These are phyloP conservation scores for Cryptosporidium sp. DNA, from an alignment of 169 alveolate genomes.

Conservation along the genomic window DNA sequence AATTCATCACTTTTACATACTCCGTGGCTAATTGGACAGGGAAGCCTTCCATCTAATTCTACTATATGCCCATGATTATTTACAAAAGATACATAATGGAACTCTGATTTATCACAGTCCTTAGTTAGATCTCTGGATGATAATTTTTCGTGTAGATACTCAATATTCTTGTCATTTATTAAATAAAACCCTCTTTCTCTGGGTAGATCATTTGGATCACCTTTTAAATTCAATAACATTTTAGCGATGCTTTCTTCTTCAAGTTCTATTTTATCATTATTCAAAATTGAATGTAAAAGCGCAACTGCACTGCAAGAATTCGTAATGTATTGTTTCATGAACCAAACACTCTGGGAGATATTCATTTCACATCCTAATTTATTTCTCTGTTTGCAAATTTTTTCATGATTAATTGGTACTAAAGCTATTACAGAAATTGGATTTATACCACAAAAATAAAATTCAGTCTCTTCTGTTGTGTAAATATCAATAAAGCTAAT, in stretches of 20 bases:
- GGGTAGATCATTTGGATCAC: neutral
- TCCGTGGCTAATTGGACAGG: conserved; percentile 53
- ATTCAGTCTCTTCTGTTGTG: conserved; percentile 21
- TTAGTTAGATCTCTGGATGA: conserved; percentile 1
- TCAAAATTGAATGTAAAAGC: conserved; percentile 34
- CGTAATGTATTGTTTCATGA: conserved; percentile 40
- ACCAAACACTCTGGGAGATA: conserved; percentile 9
- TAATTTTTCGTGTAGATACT: conserved; percentile 16
- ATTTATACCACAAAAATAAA: neutral
- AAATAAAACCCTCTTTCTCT: conserved; percentile 2
- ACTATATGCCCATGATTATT: neutral
- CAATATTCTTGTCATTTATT: neutral
- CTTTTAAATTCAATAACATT: neutral
- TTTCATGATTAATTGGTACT: conserved; percentile 16
- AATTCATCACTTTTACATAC: neutral
- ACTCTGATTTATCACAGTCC: conserved; percentile 5
- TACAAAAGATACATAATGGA: conserved; percentile 43
- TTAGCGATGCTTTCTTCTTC: conserved; percentile 25
- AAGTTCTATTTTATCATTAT: conserved; percentile 13
- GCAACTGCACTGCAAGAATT: conserved; percentile 54
- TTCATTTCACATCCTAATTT: neutral
- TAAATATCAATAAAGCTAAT: conserved; percentile 15
- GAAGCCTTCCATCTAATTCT: conserved; percentile 55
- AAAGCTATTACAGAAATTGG: conserved; percentile 15
- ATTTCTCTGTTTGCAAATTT: neutral